phyloP scores from a whole-genome alignment of 805 yeast genomes.

The Hanseniaspora clermontiae region DNA sequence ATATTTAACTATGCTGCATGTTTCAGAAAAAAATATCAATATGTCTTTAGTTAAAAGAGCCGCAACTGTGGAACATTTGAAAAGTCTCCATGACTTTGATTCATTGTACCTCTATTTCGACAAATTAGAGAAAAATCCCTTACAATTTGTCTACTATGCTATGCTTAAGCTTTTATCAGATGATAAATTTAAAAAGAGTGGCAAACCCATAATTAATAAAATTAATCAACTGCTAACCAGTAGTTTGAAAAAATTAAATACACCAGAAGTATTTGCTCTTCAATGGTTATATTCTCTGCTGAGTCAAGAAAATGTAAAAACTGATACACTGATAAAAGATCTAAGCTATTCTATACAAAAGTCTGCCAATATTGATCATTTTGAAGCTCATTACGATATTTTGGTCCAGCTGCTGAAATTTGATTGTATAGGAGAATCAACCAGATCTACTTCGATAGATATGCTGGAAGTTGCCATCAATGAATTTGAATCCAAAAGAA shows the following conservation, averaged over 20 bases:
- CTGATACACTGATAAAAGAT: background rate
- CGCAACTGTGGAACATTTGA: background rate
- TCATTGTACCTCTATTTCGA: background rate
- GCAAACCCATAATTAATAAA: background rate
- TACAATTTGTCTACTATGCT: background rate
- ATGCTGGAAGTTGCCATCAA: background rate
- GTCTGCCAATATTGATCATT: background rate
- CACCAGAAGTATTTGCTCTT: background rate
- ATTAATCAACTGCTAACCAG: background rate
- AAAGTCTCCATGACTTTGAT: background rate
- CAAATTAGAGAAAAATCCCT: background rate
- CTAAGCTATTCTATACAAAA: background rate
- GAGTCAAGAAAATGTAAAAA: background rate
- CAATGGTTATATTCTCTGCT: background rate
- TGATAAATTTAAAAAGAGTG: background rate
- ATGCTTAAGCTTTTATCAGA: background rate
- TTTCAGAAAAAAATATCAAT: background rate
- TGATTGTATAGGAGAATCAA: background rate
- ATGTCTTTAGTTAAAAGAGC: background rate
- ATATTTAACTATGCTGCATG: background rate
- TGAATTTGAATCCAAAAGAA: background rate
- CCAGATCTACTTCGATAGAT: background rate
- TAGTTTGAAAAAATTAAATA: background rate
- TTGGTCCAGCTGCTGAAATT: background rate
- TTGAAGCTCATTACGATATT: conserved; percentile 1